Evolutionary conservation across 2,329 filamentous ascomycete species (phyloP).

Genomic region (Exophiala oligosperma): DNA sequence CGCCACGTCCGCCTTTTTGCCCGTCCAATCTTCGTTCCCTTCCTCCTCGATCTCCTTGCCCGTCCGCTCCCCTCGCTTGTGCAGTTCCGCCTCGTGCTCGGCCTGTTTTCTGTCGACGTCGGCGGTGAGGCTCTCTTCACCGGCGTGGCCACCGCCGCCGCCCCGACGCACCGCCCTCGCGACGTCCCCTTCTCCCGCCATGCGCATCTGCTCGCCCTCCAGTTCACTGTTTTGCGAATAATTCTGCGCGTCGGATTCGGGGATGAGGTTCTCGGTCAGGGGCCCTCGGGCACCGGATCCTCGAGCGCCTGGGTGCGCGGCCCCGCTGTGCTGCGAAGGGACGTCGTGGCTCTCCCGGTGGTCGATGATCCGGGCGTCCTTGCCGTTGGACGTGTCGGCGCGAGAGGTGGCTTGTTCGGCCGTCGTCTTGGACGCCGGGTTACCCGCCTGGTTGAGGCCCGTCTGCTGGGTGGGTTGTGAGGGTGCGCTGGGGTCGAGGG

Average conservation of each 20-base stretch:
- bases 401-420: conserved; percentile 27
- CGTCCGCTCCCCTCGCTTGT: conserved; percentile 24
- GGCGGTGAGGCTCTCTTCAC: conserved; percentile 21
- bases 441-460: conserved; percentile 30
- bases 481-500: conserved; percentile 29
- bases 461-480: conserved; percentile 32
- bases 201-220: conserved; percentile 35
- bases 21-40: conserved; percentile 28
- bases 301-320: conserved; percentile 26
- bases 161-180: conserved; percentile 26
- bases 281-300: conserved; percentile 27
- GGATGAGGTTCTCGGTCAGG: conserved; percentile 23
- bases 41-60: conserved; percentile 24
- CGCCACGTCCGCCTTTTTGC: conserved; percentile 28
- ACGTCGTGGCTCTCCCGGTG: conserved; percentile 29
- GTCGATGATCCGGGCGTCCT: conserved; percentile 23
- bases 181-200: conserved; percentile 33
- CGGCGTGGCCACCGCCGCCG: conserved; percentile 26
- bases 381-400: conserved; percentile 11
- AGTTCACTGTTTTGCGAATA: conserved; percentile 26
- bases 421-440: conserved; percentile 31
- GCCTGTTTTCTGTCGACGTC: conserved; percentile 23
- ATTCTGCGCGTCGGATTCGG: conserved; percentile 21
- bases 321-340: conserved; percentile 27
- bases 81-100: conserved; percentile 25